Base-by-base conservation (phyloP, 2,329 filamentous ascomycete species). In the Colletotrichum sp. region DNA sequence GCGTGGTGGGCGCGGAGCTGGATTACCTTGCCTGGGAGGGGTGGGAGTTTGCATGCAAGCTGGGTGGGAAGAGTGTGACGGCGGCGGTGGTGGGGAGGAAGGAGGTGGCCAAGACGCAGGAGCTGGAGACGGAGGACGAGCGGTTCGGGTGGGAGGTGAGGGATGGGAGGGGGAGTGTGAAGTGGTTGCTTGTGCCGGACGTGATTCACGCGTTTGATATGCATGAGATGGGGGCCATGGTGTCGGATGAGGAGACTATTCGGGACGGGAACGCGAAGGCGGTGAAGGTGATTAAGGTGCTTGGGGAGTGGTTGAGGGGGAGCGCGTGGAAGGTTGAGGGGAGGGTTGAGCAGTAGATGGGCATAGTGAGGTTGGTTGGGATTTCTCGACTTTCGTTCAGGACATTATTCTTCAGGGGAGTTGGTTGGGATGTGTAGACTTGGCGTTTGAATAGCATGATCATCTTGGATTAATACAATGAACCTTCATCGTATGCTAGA, bases 181-280 rank as follows among this genome's bases (percentile, higher is more conserved):
- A 82, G 66, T 87, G 85, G 85, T 71, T 87, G 76, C 79, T 87
- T 5, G 82, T 88, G 18, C 86, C 86, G 7, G 85, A 87, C 71
- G 82, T 82, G 55, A 34, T 86, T 16, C 85, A 87, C 68, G 85
- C 82, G 3, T 87, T 86, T 69, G 85, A 87, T 71, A 78, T 82
- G 58, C 78, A 78, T 34, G n/a, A 82, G 14, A 78, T 83, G 8
- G 74, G 78, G 13, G 69, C 74, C 7, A 73, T 80, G 72, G 77
- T 82, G 24, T 81, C 80, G 3, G 79, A 81, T 24, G 75, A 82
- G 61, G 84, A 82, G 72, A 78, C 79, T 3, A 71, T 80, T 2
- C 64, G 78, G 62, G 82, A 83, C 66, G 83, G 80, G 7, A 77
- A 78, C 52, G 71, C 76, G 56, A 84, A 84, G 79, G 81, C 80